These are phyloP conservation scores for Lagerstroemia speciosa DNA, from an alignment of 345 rosid species.

Conservation along the genomic window DNA sequence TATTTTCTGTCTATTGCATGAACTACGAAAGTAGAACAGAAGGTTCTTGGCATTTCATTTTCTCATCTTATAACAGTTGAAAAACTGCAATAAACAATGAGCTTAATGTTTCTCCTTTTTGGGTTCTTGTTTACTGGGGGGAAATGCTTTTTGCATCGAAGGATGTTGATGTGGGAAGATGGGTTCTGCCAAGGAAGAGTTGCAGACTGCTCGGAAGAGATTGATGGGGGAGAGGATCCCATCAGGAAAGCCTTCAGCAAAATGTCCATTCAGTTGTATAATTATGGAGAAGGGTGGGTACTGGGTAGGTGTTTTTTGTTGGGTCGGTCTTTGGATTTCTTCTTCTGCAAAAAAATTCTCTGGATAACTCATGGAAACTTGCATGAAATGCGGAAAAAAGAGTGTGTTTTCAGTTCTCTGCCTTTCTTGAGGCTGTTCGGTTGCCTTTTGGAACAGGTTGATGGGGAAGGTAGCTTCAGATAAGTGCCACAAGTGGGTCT, in stretches of 20 bases:
- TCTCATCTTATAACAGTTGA: too few relatives aligned
- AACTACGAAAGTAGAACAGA: too few relatives aligned
- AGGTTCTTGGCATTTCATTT: too few relatives aligned
- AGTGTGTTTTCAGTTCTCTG: neutral
- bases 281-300: slow-evolving; percentile 99
- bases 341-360: neutral
- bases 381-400: neutral
- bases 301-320: slow-evolving; percentile 66
- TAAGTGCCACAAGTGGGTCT: slow-evolving; percentile 99
- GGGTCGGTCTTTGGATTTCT: slow-evolving; percentile 12
- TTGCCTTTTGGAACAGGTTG: slow-evolving; percentile 38
- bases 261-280: slow-evolving; percentile 98
- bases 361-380: neutral
- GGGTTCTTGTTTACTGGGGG: slow-evolving; percentile 8
- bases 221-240: slow-evolving; percentile 75
- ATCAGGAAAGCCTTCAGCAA: slow-evolving; percentile 98
- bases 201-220: slow-evolving; percentile 71
- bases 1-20: too few relatives aligned
- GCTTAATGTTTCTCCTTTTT: neutral
- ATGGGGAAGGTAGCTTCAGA: slow-evolving; percentile 99
- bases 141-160: slow-evolving; percentile 18
- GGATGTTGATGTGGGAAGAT: slow-evolving; percentile 99
- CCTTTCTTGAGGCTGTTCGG: neutral
- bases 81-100: too few relatives aligned
- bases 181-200: slow-evolving; percentile 83